These are phyloP conservation scores for Aegle marmelos DNA, from an alignment of 345 rosid genomes.

Conservation along the genomic window DNA sequence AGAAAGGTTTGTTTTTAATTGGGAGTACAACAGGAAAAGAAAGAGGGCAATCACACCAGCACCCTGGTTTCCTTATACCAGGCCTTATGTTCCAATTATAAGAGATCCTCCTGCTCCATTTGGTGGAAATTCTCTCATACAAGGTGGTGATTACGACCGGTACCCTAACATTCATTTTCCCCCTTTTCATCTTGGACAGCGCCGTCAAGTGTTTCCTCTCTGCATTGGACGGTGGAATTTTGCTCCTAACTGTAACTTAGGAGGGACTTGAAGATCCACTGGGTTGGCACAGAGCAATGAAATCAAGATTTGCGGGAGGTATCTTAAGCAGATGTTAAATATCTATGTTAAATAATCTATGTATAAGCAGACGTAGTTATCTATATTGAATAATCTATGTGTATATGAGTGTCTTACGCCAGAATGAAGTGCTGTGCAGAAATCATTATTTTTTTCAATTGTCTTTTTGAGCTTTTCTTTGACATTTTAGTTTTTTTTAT, in stretches of 20 bases:
- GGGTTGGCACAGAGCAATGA: neutral
- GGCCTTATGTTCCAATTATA: slow-evolving; percentile 3
- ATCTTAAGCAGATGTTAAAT: neutral
- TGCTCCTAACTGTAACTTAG: slow-evolving; percentile 35
- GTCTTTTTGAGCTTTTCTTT: neutral
- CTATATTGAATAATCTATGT: neutral
- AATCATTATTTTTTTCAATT: neutral
- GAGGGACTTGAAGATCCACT: slow-evolving; percentile 19
- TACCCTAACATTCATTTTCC: slow-evolving; percentile 22
- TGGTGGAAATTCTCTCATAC: slow-evolving; percentile 10
- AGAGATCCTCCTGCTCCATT: slow-evolving; percentile 34
- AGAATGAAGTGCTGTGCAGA: neutral
- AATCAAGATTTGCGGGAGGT: neutral
- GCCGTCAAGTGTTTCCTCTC: slow-evolving; percentile 9
- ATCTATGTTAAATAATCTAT: neutral
- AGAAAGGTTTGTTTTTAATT: slow-evolving; percentile 25
- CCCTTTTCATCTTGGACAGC: slow-evolving; percentile 22
- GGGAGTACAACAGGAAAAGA: slow-evolving; percentile 32
- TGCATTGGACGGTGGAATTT: slow-evolving; percentile 11
- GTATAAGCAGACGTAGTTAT: neutral
- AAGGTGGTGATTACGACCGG: slow-evolving; percentile 40
- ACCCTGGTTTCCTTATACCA: neutral
- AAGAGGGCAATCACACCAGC: neutral
- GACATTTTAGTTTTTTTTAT: neutral
- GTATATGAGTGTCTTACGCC: neutral